Evolutionary conservation across 768 basidiomycete species (phyloP).

Genomic region (Lentinula aciculospora): DNA sequence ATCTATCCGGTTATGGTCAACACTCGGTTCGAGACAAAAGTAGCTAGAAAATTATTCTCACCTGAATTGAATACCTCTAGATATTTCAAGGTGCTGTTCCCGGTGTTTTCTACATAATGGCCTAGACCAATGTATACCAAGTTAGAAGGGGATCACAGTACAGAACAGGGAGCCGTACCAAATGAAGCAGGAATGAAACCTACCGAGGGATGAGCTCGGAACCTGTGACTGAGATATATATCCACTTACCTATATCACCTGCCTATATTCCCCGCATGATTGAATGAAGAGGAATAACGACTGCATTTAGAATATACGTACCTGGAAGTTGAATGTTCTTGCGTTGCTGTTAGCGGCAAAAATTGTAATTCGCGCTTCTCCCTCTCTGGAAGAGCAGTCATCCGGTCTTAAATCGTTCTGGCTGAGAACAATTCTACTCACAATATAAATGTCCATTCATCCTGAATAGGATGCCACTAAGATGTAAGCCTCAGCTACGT

Average conservation of each 20-base stretch:
- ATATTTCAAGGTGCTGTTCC: constrained; percentile 41
- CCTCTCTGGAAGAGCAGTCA: constrained; percentile 31
- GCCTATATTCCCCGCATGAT: constrained; percentile 5
- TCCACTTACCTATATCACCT: constrained; percentile 17
- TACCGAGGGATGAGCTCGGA: constrained; percentile 8
- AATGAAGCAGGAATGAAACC: constrained; percentile 54
- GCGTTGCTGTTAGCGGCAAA: constrained; percentile 53
- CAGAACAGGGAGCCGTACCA: constrained; percentile 25
- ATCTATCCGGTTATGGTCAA: background rate
- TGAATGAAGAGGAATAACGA: background rate
- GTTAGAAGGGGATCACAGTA: background rate
- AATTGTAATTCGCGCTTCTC: constrained; percentile 47
- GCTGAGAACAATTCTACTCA: constrained; percentile 19
- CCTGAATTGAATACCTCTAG: constrained; percentile 44
- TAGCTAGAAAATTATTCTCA: background rate
- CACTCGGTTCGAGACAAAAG: background rate
- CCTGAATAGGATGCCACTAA: constrained; percentile 67
- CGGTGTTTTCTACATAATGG: constrained; percentile 51
- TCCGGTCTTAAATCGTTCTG: background rate
- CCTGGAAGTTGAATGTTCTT: constrained; percentile 54
- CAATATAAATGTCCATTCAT: constrained; percentile 46
- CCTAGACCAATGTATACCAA: constrained; percentile 11
- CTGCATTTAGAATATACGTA: constrained; percentile 12
- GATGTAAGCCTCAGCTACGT: background rate
- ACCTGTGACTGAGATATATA: background rate